These are phyloP conservation scores for Jacaranda copaia DNA, from an alignment of 257 asterid species.

Conservation along the genomic window DNA sequence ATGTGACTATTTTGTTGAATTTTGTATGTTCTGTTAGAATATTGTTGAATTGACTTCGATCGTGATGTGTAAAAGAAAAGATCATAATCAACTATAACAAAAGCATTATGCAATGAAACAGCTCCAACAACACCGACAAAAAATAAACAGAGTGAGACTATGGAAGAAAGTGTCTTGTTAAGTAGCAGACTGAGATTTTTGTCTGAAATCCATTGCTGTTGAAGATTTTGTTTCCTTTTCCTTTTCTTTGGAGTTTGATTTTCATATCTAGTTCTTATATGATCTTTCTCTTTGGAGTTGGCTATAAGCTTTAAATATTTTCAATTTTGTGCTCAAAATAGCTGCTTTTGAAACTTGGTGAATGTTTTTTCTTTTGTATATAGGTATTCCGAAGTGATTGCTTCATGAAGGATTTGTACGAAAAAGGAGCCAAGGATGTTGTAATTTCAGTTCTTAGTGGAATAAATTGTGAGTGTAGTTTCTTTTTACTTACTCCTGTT, in stretches of 20 bases:
- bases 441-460: constrained; percentile 89
- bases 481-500: not conserved
- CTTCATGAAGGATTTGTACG: constrained; percentile 87
- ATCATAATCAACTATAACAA: constrained; percentile 28
- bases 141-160: not conserved
- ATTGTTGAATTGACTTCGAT: constrained; percentile 21
- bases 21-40: not conserved
- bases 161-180: constrained; percentile 13
- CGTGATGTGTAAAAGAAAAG: constrained; percentile 15
- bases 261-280: not conserved
- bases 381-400: constrained; percentile 82
- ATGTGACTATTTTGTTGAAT: constrained; percentile 6
- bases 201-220: constrained; percentile 13
- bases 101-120: not conserved
- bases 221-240: not conserved
- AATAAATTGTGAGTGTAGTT: constrained; percentile 69
- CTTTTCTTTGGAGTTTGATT: constrained; percentile 5
- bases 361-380: not conserved
- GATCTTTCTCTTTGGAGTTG: constrained; percentile 2
- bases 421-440: constrained; percentile 86
- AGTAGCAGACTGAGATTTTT: constrained; percentile 1
- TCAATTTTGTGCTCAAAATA: constrained; percentile 22
- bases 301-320: constrained; percentile 1
- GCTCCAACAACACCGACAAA: not conserved
- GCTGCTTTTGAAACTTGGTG: constrained; percentile 26